Percentiles rank a stretch among this genome's conserved stretches.
These are phyloP conservation scores for Penicillium sp. DNA, from an alignment of 2,329 filamentous ascomycete genomes.

Conservation along the genomic window DNA sequence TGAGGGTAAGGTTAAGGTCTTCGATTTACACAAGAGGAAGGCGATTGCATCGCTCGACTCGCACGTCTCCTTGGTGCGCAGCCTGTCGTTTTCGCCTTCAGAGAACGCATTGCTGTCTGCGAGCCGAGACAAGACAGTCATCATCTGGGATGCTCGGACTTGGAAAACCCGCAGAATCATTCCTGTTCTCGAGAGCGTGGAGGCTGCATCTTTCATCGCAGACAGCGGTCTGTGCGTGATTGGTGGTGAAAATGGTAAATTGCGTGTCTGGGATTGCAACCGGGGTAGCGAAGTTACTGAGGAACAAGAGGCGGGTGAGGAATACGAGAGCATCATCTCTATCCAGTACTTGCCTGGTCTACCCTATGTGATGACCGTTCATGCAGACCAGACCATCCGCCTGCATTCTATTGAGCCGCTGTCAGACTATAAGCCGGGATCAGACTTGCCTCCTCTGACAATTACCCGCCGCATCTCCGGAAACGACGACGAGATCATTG, in stretches of 20 bases:
- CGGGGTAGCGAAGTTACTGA: constrained; percentile 76
- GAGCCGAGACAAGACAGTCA: constrained; percentile 89
- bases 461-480: constrained; percentile 81
- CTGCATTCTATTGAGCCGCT: constrained; percentile 62
- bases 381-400: constrained; percentile 84
- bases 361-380: constrained; percentile 75
- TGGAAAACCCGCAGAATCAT: constrained; percentile 83
- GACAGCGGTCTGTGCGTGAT: constrained; percentile 74
- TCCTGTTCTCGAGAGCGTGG: constrained; percentile 81
- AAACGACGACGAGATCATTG: constrained; percentile 97
- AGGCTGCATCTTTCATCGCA: constrained; percentile 77
- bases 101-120: constrained; percentile 78
- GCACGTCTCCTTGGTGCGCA: constrained; percentile 92
- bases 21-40: constrained; percentile 84
- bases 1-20: constrained; percentile 88
- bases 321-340: constrained; percentile 69
- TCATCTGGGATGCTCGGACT: constrained; percentile 82
- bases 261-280: constrained; percentile 81
- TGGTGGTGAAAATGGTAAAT: constrained; percentile 77
- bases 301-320: constrained; percentile 64
- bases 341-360: constrained; percentile 67
- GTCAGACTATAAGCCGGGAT: constrained; percentile 34
- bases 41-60: constrained; percentile 79
- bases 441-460: constrained; percentile 59
- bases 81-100: constrained; percentile 74